Evolutionary conservation across 495 filamentous ascomycete species (phyloP).

Genomic region (Glarea lozoyensis): DNA sequence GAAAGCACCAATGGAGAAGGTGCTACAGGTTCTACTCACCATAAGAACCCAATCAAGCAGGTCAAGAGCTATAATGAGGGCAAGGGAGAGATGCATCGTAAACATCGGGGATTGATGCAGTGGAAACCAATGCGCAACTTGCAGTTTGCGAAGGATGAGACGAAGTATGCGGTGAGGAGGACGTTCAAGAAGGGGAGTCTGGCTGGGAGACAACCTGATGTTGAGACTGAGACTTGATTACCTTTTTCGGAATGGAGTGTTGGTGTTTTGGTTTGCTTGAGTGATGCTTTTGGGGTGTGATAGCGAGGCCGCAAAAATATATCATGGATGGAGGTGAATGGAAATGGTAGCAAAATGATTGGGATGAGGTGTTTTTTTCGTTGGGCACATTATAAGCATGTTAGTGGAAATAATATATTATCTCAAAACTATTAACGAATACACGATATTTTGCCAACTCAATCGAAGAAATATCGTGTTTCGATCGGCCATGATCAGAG

Average conservation of each 20-base stretch:
- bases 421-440: too few relatives aligned
- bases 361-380: too few relatives aligned
- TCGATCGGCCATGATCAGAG: too few relatives aligned
- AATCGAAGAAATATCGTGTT: too few relatives aligned
- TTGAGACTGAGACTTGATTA: slow-evolving; percentile 53
- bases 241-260: not conserved
- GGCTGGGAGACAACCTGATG: slow-evolving; percentile 56
- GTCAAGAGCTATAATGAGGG: slow-evolving; percentile 42
- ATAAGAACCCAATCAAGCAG: slow-evolving; percentile 20
- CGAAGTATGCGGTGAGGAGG: slow-evolving; percentile 49
- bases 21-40: not conserved
- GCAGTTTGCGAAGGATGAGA: slow-evolving; percentile 64
- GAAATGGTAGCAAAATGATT: too few relatives aligned
- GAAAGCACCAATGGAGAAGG: slow-evolving; percentile 5
- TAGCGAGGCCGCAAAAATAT: not conserved
- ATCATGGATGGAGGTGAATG: too few relatives aligned
- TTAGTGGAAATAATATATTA: too few relatives aligned
- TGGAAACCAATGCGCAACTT: slow-evolving; percentile 65
- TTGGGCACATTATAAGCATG: too few relatives aligned
- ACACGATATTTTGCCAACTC: too few relatives aligned
- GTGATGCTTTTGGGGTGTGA: not conserved
- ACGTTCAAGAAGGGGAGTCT: slow-evolving; percentile 45
- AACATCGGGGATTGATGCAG: slow-evolving; percentile 67
- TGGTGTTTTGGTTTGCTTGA: not conserved
- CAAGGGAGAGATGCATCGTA: slow-evolving; percentile 51